Conservation (phyloP, 148 eudicot species). For the Mesembryanthemum crystallinum region DNA sequence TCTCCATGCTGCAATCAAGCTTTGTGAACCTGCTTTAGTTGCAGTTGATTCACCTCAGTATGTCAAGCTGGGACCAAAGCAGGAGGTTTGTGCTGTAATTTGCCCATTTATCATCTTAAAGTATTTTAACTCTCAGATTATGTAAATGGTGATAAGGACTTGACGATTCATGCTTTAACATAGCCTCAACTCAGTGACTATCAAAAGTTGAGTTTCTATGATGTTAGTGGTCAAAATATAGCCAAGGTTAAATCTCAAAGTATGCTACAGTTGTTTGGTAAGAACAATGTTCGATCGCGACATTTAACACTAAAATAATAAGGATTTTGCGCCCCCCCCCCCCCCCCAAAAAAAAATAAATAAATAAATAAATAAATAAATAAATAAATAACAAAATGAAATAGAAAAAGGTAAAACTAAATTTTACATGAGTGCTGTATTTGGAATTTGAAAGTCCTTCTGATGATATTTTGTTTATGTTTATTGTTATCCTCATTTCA, state of each 20-base stretch:
- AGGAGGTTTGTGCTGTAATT: constrained; percentile 60
- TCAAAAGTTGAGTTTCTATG: neutral
- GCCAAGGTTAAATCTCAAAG: too few relatives aligned
- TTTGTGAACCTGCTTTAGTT: constrained; percentile 91
- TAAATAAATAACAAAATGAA: too few relatives aligned
- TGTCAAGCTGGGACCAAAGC: constrained; percentile 75
- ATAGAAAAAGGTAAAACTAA: too few relatives aligned
- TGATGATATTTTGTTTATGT: neutral
- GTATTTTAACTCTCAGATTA: neutral
- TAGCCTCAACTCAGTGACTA: neutral
- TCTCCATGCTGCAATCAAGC: constrained; percentile 94
- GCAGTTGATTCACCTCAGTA: constrained; percentile 79
- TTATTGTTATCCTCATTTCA: neutral
- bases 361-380: too few relatives aligned
- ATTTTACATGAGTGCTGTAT: too few relatives aligned
- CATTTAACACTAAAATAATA: too few relatives aligned
- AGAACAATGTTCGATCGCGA: too few relatives aligned
- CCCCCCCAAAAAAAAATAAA: too few relatives aligned
- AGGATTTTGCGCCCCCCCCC: too few relatives aligned
- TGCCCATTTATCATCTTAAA: constrained; percentile 7
- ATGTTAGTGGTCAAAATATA: neutral
- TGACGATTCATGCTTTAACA: neutral
- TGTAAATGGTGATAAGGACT: too few relatives aligned
- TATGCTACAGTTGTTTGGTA: too few relatives aligned
- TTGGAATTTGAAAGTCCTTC: neutral